phyloP scores from a whole-genome alignment of 441 rosid species.

The Aleurites moluccanus region DNA sequence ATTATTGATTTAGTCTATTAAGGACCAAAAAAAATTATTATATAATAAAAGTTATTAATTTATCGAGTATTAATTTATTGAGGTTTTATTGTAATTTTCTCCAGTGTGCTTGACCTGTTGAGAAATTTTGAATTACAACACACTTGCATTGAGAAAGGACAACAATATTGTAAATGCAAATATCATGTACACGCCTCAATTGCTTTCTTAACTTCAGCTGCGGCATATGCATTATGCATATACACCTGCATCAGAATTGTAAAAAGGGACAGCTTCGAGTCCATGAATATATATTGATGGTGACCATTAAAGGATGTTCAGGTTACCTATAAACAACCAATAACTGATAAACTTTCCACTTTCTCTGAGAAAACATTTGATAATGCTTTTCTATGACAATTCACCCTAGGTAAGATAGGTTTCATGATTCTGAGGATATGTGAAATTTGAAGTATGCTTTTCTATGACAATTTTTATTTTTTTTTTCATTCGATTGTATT shows the following conservation, averaged over 20 bases:
- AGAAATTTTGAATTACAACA: background rate
- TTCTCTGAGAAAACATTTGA: no score
- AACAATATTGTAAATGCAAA: background rate
- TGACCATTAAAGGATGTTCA: background rate
- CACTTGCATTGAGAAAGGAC: background rate
- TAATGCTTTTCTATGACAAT: no score
- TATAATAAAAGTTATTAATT: no score
- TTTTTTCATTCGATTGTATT: no score
- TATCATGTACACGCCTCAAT: slow-evolving; percentile 53
- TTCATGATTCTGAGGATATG: background rate
- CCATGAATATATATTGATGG: background rate
- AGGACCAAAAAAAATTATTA: no score
- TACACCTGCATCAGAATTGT: slow-evolving; percentile 78
- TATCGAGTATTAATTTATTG: no score
- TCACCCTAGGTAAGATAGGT: no score
- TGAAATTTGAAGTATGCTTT: background rate
- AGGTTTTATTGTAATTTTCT: no score
- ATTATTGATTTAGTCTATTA: no score
- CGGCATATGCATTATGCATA: slow-evolving; percentile 67
- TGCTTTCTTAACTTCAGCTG: slow-evolving; percentile 98
- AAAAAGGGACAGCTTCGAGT: background rate
- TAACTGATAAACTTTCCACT: background rate
- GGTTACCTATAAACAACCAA: background rate
- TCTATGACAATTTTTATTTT: no score
- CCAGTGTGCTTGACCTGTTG: no score